Evolutionary conservation across 2,329 filamentous ascomycete genomes (phyloP).

Genomic region (Westerdykella ornata): DNA sequence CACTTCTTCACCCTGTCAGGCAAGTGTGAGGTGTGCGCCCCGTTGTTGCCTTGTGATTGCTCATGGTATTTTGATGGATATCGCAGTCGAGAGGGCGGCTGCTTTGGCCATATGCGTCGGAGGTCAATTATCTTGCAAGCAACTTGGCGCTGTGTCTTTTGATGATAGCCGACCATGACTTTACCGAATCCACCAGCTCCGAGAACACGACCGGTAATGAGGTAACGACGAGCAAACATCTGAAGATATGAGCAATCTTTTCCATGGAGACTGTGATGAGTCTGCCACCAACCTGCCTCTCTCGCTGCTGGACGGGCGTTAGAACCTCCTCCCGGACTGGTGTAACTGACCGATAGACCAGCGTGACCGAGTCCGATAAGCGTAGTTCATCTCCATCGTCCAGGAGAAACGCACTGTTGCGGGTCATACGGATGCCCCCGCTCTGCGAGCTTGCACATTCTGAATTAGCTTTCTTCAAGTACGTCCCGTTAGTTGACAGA

Average conservation of each 20-base stretch:
- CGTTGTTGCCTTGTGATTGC: not conserved
- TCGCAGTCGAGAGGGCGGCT: slow-evolving; percentile 5
- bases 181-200: slow-evolving; percentile 50
- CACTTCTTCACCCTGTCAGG: slow-evolving; percentile 16
- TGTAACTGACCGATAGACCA: slow-evolving; percentile 21
- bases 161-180: slow-evolving; percentile 51
- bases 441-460: slow-evolving; percentile 17
- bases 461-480: slow-evolving; percentile 26
- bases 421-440: slow-evolving; percentile 27
- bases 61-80: not conserved
- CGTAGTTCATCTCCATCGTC: slow-evolving; percentile 40
- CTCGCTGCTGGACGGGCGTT: slow-evolving; percentile 26
- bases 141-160: slow-evolving; percentile 51
- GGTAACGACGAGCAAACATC: slow-evolving; percentile 45
- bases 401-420: slow-evolving; percentile 37
- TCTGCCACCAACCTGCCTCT: slow-evolving; percentile 32
- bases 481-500: slow-evolving; percentile 41
- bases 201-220: slow-evolving; percentile 46
- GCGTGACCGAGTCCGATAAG: slow-evolving; percentile 22
- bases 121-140: slow-evolving; percentile 63
- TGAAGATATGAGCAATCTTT: slow-evolving; percentile 17
- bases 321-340: slow-evolving; percentile 10
- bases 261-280: not conserved
- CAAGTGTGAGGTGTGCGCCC: no score
- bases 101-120: slow-evolving; percentile 12